Evolutionary conservation across 2,329 filamentous ascomycete genomes (phyloP), one percentile per base, ranked within the genome.

Genomic region (Phyllosticta citriasiana): DNA sequence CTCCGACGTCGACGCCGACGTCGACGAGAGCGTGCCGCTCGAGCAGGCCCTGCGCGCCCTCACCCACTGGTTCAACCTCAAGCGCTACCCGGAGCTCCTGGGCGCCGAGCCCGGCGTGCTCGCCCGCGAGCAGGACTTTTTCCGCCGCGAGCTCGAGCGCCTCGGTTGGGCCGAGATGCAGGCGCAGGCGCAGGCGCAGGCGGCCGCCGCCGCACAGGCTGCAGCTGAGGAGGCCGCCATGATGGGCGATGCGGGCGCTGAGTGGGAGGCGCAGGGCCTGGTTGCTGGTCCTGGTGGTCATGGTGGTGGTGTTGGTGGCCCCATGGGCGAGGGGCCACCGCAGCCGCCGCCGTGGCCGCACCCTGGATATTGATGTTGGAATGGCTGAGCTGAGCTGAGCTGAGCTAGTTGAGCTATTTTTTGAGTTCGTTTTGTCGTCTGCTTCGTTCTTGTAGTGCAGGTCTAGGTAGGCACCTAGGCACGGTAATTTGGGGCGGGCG

Each of bases 41-140:
- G 94, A 99, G 75, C 92, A 97, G 77, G 91, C 91, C 0, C 79
- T 97, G 53, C 81, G 94, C 53, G 90, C 89, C 52, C 75, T 99
- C 65, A 97, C 93, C 59, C 91, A 97, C 73, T 99, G 94, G 91
- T 90, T 89, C 79, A 96, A 97, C 73, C 78, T 96, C 67, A 83
- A 89, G 62, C 77, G 84, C 64, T 97, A 95, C 70, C 88, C 89
- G 22, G 88, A 91, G 62, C 84, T 87, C 62, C 89, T 96, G 82
- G 85, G 78, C 2, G 73, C 76, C 1, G 68, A 71, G 19, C 68
- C 65, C 53, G 72, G 72, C 5, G 67, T 78, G 30, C 62, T 78
- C 27, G 74, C 73, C 47, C 74, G 76, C 62, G 77, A 78, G 62
- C 72, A 75, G 61, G 79, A 79, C 27, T 81, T 79, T 65, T 81